Evolutionary conservation across 495 filamentous ascomycete species (phyloP).

Genomic region (Delitschia confertaspora): DNA sequence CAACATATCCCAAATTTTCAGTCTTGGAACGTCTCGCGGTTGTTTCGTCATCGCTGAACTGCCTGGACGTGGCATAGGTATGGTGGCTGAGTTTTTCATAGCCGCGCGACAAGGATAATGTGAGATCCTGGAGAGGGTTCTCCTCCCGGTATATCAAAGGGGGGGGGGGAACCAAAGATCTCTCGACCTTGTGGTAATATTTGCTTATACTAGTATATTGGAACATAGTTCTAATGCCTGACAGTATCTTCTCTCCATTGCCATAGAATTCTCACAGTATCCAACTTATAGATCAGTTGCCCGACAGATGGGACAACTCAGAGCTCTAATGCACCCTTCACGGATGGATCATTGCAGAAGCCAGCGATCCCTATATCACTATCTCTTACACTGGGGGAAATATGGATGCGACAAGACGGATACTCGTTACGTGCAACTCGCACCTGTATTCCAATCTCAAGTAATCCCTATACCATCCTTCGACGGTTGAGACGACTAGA

Average conservation of each 20-base stretch:
- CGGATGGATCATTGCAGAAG: background rate
- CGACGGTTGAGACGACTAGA: slow-evolving; percentile 7
- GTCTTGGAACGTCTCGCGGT: no score
- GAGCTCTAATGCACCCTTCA: background rate
- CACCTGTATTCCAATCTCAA: slow-evolving; percentile 4
- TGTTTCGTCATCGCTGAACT: no score
- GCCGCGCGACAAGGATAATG: no score
- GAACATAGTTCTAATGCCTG: no score
- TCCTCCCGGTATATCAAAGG: no score
- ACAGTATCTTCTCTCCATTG: slow-evolving; percentile 6
- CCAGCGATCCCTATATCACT: slow-evolving; percentile 2
- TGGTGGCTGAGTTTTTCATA: no score
- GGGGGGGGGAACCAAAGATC: no score
- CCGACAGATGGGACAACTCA: slow-evolving; percentile 3
- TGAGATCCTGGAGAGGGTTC: no score
- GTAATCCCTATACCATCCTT: slow-evolving; percentile 11
- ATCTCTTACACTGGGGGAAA: slow-evolving; percentile 15
- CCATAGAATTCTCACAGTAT: slow-evolving; percentile 5
- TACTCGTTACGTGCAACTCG: slow-evolving; percentile 10
- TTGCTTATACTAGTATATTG: no score
- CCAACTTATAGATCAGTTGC: slow-evolving; percentile 5
- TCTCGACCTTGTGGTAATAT: no score
- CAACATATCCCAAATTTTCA: no score
- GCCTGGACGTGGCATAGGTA: no score
- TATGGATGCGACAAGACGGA: background rate